Base-by-base conservation (phyloP, 306 rosid genomes). In the Myrica gale region DNA sequence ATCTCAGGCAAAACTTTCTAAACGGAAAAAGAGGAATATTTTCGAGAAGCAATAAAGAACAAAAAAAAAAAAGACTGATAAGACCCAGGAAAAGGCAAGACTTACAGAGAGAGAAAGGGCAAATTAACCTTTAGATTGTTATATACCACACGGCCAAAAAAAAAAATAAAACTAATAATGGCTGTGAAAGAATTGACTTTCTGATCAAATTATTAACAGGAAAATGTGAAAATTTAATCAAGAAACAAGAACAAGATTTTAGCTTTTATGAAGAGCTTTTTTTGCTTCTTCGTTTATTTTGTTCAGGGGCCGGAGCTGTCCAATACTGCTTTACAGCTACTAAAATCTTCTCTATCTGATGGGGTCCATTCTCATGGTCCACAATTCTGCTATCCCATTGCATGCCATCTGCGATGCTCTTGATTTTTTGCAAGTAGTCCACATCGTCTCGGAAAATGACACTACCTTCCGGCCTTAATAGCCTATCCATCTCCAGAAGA, bases 401-500 rank as follows among this genome's bases (percentile, higher is more conserved):
- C 97, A 92, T 85, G 61, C 81, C 88, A 21, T 87, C 88, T 58
- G 87, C 68, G n/a, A 92, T 62, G 68, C 65, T 84, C 88, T 84
- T 89, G 10, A 88, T 83, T 84, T 89, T 81, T 53, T 83, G 71
- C 82, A 95, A 79, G 80, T 85, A 50, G 61, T 95, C 97, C 69
- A 95, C 93, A n/a, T 95, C 97, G 21, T 92, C 98, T 8, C 98
- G 74, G 55, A 95, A 45, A 45, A 95, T 84, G 23, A 90, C 87
- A 20, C 91, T 74, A 0, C 99, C 99, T 74, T 83, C 75, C 13
- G 98, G 97, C 84, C 99, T 56, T 48, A 95, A 79, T 60, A 95
- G 82, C 79, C 99, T 74, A 61, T 95, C 99, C 96, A 95, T 95
- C 76, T 95, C 99, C 20, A 95, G 43, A 53, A 95, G 82, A 76